A percentile compares a stretch with the other conserved stretches of the same genome.
Evolutionary conservation across 805 yeast species (phyloP).

Genomic region (Ogataea trehaloabstinens): DNA sequence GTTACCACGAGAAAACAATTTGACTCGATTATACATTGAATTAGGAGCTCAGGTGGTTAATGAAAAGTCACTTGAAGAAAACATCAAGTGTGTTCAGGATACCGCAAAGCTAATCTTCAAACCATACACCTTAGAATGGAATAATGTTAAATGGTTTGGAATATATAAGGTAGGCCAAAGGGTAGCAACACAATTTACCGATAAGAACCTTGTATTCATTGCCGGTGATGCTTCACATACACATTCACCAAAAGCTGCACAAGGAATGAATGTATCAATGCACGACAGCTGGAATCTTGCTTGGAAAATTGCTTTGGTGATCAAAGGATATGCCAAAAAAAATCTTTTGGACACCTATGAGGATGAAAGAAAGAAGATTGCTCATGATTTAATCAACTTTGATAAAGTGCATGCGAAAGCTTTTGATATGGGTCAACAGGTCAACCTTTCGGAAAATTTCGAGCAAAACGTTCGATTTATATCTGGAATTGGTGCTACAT

Average conservation of each 20-base stretch:
- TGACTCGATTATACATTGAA: constrained; percentile 34
- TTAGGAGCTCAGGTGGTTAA: constrained; percentile 13
- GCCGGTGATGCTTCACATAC: constrained; percentile 34
- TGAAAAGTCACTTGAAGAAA: constrained; percentile 13
- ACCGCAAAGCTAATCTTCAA: constrained; percentile 22
- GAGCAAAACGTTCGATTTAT: constrained; percentile 17
- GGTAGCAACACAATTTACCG: constrained; percentile 20
- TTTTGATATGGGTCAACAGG: constrained; percentile 22
- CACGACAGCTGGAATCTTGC: constrained; percentile 29
- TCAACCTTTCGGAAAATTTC: constrained; percentile 15
- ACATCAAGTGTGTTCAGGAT: constrained; percentile 20
- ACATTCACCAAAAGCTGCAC: constrained; percentile 36
- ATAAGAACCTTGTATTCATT: constrained; percentile 27
- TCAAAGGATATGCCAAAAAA: constrained; percentile 25
- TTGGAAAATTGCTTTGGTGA: constrained; percentile 34
- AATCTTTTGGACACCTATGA: constrained; percentile 30
- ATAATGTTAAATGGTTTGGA: constrained; percentile 31
- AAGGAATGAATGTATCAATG: constrained; percentile 35
- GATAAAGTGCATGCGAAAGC: constrained; percentile 36
- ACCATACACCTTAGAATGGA: constrained; percentile 28
- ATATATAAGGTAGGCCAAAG: constrained; percentile 35
- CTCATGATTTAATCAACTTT: constrained; percentile 32
- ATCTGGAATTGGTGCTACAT: constrained; percentile 24
- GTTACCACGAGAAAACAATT: constrained; percentile 34
- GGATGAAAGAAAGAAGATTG: constrained; percentile 30